These are phyloP conservation scores for Paulownia fortunei DNA, from an alignment of 257 asterid genomes.

Conservation along the genomic window DNA sequence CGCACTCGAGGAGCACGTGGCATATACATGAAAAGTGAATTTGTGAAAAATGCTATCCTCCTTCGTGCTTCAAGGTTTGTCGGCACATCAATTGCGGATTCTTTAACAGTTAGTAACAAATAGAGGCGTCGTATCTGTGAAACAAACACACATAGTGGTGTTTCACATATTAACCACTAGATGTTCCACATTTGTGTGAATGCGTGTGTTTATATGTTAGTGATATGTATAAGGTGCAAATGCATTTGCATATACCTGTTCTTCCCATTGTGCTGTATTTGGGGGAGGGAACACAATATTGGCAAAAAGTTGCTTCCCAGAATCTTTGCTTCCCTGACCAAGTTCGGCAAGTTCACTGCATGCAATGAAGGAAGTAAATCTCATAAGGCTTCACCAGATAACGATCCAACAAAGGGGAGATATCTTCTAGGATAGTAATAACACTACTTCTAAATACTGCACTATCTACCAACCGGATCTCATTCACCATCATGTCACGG, in stretches of 20 bases:
- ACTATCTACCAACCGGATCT: conserved; percentile 63
- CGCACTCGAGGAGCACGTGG: conserved; percentile 86
- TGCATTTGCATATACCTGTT: conserved; percentile 60
- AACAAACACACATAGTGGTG: conserved; percentile 2
- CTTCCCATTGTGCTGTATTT: conserved; percentile 84
- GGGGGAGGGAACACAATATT: conserved; percentile 69
- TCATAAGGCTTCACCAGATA: conserved; percentile 27
- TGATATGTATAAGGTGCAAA: conserved; percentile 14
- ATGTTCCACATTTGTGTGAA: conserved; percentile 9
- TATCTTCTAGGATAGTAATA: background rate
- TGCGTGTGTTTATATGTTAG: background rate
- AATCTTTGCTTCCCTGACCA: conserved; percentile 73
- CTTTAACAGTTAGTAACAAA: conserved; percentile 79
- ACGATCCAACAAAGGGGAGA: background rate
- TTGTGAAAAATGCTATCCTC: conserved; percentile 78
- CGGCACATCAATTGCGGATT: conserved; percentile 84
- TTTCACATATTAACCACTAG: conserved; percentile 11
- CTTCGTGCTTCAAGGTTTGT: conserved; percentile 87
- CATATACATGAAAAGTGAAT: conserved; percentile 88
- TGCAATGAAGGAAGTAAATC: conserved; percentile 14
- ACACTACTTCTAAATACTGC: conserved; percentile 12
- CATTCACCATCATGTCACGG: conserved; percentile 84
- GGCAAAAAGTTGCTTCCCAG: conserved; percentile 79
- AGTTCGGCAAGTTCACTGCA: conserved; percentile 75
- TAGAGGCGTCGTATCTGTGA: conserved; percentile 78